phyloP scores from a whole-genome alignment of 176 grass and related monocot species.

The Puya raimondii region DNA sequence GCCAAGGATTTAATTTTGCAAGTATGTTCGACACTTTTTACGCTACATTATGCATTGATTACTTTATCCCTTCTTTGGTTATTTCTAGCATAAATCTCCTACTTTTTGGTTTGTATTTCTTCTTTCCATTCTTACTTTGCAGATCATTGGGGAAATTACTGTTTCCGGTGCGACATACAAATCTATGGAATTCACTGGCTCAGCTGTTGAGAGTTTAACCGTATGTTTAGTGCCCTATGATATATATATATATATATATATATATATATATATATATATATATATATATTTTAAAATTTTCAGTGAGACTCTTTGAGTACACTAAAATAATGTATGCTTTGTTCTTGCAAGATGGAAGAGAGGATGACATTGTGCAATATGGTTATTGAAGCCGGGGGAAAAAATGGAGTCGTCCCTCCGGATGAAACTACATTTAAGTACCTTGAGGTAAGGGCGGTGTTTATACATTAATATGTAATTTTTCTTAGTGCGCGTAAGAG shows the following conservation, averaged over 20 bases:
- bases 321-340: conserved; percentile 16
- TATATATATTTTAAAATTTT: neutral
- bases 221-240: conserved; percentile 29
- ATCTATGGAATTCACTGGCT: conserved; percentile 78
- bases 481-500: neutral
- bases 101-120: neutral
- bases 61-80: neutral
- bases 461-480: neutral
- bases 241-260: conserved; percentile 6
- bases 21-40: conserved; percentile 36
- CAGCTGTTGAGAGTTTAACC: conserved; percentile 60
- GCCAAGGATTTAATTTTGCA: conserved; percentile 99
- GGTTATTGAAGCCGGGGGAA: conserved; percentile 90
- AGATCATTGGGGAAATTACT: conserved; percentile 91
- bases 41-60: neutral
- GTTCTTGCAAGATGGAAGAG: conserved; percentile 74
- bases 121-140: conserved; percentile 18
- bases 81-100: neutral
- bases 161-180: conserved; percentile 91
- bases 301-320: neutral
- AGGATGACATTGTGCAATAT: conserved; percentile 94
- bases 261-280: neutral
- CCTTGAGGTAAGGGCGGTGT: conserved; percentile 46
- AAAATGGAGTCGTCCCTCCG: conserved; percentile 76
- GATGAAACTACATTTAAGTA: conserved; percentile 91